These are phyloP conservation scores for sorghum (Sorghum bicolor) DNA, from an alignment of 176 grass and related monocot genomes.

Conservation along the genomic window DNA sequence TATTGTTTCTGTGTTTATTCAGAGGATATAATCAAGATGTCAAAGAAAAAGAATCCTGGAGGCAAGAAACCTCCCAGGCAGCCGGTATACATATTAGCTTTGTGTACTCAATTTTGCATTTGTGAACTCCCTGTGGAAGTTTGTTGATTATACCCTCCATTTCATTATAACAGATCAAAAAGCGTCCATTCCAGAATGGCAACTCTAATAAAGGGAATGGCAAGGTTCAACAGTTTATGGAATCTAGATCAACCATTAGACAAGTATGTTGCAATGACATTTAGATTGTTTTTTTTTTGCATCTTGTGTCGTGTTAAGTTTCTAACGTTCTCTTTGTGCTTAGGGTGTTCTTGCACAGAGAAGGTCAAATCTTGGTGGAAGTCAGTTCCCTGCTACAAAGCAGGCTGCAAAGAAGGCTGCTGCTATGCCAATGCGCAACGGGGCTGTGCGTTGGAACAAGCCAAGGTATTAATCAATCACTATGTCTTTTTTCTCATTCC, in stretches of 20 bases:
- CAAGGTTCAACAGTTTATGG: constrained; percentile 59
- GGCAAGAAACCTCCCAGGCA: constrained; percentile 59
- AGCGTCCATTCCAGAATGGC: constrained; percentile 54
- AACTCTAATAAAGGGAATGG: constrained; percentile 48
- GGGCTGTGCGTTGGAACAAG: constrained; percentile 54
- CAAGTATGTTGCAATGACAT: constrained; percentile 48
- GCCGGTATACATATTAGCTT: constrained; percentile 50
- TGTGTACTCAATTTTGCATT: constrained; percentile 9
- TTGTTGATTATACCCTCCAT: neutral
- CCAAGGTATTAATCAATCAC: constrained; percentile 58
- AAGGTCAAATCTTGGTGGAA: constrained; percentile 84
- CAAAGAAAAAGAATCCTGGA: constrained; percentile 77
- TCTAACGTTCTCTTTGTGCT: constrained; percentile 26
- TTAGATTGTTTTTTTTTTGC: neutral
- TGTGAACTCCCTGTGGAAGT: neutral
- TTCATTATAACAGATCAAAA: constrained; percentile 62
- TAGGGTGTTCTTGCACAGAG: constrained; percentile 80
- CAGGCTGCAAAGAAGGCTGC: constrained; percentile 79
- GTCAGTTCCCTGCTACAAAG: constrained; percentile 68
- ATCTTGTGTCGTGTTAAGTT: neutral
- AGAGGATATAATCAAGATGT: constrained; percentile 99
- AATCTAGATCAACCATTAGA: constrained; percentile 86
- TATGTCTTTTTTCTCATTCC: neutral
- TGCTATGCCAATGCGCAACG: constrained; percentile 48
- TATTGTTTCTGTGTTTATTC: neutral